Evolutionary conservation across 2,329 filamentous ascomycete genomes (phyloP).

Genomic region (Neonectria sp.): DNA sequence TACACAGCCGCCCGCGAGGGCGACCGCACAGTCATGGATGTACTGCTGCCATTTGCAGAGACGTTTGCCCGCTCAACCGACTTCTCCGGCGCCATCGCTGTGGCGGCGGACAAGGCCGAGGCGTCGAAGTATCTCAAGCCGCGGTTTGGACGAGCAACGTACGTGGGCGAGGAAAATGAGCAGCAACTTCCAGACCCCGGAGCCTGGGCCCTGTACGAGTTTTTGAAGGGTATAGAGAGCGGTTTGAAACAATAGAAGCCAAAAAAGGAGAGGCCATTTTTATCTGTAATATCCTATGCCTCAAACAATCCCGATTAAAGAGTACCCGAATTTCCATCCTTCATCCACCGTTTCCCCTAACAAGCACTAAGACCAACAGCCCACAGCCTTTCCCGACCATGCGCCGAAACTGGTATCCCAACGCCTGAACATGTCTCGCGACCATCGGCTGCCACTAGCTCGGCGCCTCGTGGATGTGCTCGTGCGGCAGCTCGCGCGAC

Average conservation of each 20-base stretch:
- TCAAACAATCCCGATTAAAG: not conserved
- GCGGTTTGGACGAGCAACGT: conserved; percentile 48
- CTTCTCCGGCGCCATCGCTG: conserved; percentile 23
- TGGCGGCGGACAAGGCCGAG: conserved; percentile 49
- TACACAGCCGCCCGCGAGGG: conserved; percentile 48
- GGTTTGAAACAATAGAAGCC: conserved; percentile 9
- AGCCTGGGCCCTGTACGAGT: conserved; percentile 52
- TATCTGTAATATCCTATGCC: conserved; percentile 9
- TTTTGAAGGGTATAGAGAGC: conserved; percentile 23
- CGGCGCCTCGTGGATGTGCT: not conserved
- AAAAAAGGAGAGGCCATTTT: not conserved
- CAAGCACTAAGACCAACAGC: not conserved
- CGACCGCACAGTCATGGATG: conserved; percentile 77
- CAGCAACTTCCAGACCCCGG: conserved; percentile 50
- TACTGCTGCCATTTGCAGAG: conserved; percentile 77
- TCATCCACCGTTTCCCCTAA: not conserved
- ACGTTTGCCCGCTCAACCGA: conserved; percentile 56
- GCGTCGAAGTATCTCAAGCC: conserved; percentile 46
- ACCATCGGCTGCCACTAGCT: too few relatives aligned
- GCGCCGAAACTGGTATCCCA: too few relatives aligned
- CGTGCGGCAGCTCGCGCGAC: not conserved
- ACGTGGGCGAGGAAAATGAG: conserved; percentile 47
- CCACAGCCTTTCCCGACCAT: too few relatives aligned
- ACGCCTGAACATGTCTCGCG: too few relatives aligned
- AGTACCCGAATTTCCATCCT: not conserved